Percentiles rank a stretch among this genome's conserved stretches.
phyloP scores from a whole-genome alignment of 257 asterid species.

The Solanum stenotomum region DNA sequence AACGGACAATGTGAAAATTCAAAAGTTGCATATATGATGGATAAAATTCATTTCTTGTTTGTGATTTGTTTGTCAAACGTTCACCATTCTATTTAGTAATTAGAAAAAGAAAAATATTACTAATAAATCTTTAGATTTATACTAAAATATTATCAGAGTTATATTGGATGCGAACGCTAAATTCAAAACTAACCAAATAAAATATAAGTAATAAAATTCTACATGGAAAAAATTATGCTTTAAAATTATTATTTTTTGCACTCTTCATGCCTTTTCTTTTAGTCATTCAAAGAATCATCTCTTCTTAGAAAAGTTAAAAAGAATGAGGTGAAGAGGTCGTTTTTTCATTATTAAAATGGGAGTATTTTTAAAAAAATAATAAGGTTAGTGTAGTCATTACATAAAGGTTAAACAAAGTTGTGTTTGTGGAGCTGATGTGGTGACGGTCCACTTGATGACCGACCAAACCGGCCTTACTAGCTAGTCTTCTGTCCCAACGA shows the following conservation, averaged over 20 bases:
- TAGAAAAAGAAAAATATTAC: neutral
- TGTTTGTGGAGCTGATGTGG: conserved; percentile 11
- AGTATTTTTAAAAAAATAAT: neutral
- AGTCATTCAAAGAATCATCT: neutral
- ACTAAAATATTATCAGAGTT: neutral
- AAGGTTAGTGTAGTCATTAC: conserved; percentile 14
- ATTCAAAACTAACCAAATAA: neutral
- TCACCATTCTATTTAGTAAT: neutral
- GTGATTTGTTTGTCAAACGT: neutral
- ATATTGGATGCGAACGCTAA: neutral
- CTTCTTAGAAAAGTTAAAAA: neutral
- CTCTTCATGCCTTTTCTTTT: neutral
- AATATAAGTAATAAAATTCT: neutral
- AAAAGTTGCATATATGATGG: neutral
- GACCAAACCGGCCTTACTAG: conserved; percentile 64
- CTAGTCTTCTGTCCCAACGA: conserved; percentile 16
- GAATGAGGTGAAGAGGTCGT: neutral
- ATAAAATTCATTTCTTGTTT: neutral
- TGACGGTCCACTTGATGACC: conserved; percentile 56
- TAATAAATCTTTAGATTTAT: neutral
- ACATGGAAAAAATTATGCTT: neutral
- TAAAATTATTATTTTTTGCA: neutral
- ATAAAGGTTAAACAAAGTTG: neutral
- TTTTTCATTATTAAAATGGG: neutral
- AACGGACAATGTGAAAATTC: neutral